Evolutionary conservation across 371 early-diverging fungal genomes (phyloP).

Genomic region (Modicella reniformis): DNA sequence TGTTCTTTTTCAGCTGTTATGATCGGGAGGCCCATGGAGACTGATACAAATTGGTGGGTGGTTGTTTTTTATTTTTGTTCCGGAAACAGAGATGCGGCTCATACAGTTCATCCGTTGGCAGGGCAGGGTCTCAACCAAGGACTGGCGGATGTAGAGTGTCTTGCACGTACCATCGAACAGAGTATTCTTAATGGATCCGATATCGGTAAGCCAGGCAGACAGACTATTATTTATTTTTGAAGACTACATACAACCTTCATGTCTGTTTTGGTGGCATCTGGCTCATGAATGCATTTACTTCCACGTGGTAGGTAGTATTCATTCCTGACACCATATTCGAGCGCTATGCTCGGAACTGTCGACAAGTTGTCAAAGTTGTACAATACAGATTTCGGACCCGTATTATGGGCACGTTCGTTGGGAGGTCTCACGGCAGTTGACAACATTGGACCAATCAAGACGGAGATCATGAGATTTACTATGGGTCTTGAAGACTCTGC

Average conservation of each 20-base stretch:
- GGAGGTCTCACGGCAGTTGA: constrained; percentile 77
- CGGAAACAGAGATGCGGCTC: constrained; percentile 91
- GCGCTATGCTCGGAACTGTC: constrained; percentile 84
- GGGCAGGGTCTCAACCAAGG: constrained; percentile 97
- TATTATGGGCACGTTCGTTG: constrained; percentile 74
- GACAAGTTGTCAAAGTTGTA: constrained; percentile 86
- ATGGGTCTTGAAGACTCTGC: constrained; percentile 65
- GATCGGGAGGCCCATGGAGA: too few relatives aligned
- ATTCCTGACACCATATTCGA: constrained; percentile 79
- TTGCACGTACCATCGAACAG: constrained; percentile 69
- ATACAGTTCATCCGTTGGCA: constrained; percentile 94
- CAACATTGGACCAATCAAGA: constrained; percentile 68
- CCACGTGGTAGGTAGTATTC: constrained; percentile 58
- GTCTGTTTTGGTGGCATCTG: constrained; percentile 21
- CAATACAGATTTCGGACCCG: constrained; percentile 67
- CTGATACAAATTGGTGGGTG: too few relatives aligned
- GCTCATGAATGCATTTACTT: neutral
- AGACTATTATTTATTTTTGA: neutral
- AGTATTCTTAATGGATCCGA: constrained; percentile 83
- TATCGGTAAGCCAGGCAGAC: constrained; percentile 72
- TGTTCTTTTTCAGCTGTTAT: too few relatives aligned
- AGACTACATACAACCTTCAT: constrained; percentile 2
- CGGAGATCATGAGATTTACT: constrained; percentile 71
- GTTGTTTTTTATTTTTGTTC: neutral
- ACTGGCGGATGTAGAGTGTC: constrained; percentile 81